phyloP scores from a whole-genome alignment of 1,139 yeast genomes.

The Magnusiomyces tetraspermus region DNA sequence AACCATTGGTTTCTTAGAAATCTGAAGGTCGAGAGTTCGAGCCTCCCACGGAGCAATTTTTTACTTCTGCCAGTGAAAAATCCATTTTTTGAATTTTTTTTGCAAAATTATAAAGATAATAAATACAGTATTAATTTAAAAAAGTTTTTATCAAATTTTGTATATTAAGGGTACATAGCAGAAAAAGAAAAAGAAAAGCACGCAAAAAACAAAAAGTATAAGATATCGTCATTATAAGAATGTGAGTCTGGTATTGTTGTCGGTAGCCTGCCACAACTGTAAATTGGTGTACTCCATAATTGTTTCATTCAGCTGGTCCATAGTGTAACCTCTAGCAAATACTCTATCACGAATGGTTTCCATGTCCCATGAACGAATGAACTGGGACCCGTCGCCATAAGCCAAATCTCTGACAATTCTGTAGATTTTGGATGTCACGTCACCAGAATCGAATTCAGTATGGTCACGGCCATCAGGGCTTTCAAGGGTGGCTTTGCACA shows the following conservation, averaged over 20 bases:
- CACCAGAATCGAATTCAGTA: slow-evolving; percentile 39
- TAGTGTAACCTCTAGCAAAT: slow-evolving; percentile 75
- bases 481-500: slow-evolving; percentile 72
- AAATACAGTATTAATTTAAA: no score
- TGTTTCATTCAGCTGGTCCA: slow-evolving; percentile 67
- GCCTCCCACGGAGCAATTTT: no score
- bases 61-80: no score
- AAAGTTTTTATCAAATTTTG: no score
- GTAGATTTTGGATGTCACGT: slow-evolving; percentile 50
- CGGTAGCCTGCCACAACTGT: slow-evolving; percentile 69
- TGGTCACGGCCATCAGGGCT: slow-evolving; percentile 30
- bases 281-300: slow-evolving; percentile 62
- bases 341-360: slow-evolving; percentile 57
- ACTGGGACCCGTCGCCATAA: slow-evolving; percentile 37
- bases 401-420: slow-evolving; percentile 50
- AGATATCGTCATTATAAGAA: no score
- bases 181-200: no score
- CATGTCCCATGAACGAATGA: slow-evolving; percentile 42
- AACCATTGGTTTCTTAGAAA: no score
- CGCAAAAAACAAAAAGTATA: no score
- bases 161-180: no score
- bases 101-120: no score
- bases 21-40: no score
- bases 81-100: no score
- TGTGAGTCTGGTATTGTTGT: slow-evolving; percentile 29